phyloP scores from a whole-genome alignment of 495 filamentous ascomycete species.

The Glarea lozoyensis region DNA sequence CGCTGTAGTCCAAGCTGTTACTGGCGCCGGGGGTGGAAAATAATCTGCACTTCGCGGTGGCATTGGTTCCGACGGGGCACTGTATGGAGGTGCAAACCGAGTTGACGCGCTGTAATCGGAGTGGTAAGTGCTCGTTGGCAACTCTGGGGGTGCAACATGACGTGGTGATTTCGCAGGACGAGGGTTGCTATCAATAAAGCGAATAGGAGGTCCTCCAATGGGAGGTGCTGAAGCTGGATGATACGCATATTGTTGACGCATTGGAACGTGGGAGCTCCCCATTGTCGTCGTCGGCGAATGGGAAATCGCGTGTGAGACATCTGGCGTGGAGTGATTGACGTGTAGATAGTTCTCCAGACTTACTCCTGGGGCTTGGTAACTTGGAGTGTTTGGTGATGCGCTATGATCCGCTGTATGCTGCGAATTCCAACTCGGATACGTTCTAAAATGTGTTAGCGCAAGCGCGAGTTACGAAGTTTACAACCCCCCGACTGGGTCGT shows the following conservation, averaged over 20 bases:
- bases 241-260: slow-evolving; percentile 41
- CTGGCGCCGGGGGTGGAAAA: slow-evolving; percentile 10
- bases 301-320: slow-evolving; percentile 33
- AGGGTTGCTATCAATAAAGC: slow-evolving; percentile 39
- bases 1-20: slow-evolving; percentile 13
- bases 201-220: slow-evolving; percentile 23
- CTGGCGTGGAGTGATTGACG: slow-evolving; percentile 34
- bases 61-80: neutral
- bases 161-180: slow-evolving; percentile 45
- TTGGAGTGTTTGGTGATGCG: slow-evolving; percentile 25
- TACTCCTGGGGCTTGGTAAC: slow-evolving; percentile 37
- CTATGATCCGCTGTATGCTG: slow-evolving; percentile 30
- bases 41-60: slow-evolving; percentile 7
- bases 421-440: slow-evolving; percentile 32
- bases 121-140: slow-evolving; percentile 8
- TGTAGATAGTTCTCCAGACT: slow-evolving; percentile 35
- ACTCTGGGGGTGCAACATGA: slow-evolving; percentile 33
- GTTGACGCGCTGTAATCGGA: slow-evolving; percentile 4
- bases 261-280: slow-evolving; percentile 29
- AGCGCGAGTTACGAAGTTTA: slow-evolving; percentile 1
- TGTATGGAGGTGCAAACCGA: slow-evolving; percentile 9
- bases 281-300: slow-evolving; percentile 10
- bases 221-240: slow-evolving; percentile 32
- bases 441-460: slow-evolving; percentile 14
- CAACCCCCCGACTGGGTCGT: neutral